These are phyloP conservation scores for button mushroom (Agaricus bisporus) DNA, from an alignment of 768 basidiomycete species.

Conservation along the genomic window DNA sequence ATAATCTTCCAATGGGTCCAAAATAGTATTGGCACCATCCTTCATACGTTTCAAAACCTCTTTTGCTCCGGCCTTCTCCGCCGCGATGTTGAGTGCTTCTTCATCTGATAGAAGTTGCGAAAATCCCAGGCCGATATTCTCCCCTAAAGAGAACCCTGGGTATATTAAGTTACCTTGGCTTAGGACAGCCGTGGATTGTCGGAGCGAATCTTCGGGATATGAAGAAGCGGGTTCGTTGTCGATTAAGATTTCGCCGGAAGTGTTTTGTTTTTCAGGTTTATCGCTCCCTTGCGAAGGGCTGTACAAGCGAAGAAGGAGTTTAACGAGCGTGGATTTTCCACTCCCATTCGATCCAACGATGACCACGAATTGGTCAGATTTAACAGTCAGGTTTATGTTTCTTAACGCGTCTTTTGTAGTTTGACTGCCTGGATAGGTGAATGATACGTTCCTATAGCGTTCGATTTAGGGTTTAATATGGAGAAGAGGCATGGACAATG, in stretches of 20 bases:
- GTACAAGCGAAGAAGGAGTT: constrained; percentile 43
- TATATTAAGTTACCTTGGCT: constrained; percentile 45
- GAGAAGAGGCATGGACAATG: background rate
- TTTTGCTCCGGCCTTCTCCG: constrained; percentile 32
- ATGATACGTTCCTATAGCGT: constrained; percentile 38
- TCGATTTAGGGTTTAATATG: background rate
- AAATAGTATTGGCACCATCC: constrained; percentile 31
- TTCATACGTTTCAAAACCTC: constrained; percentile 32
- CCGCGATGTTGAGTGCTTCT: constrained; percentile 24
- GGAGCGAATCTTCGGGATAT: constrained; percentile 35
- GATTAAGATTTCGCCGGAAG: constrained; percentile 35
- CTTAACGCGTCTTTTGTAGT: constrained; percentile 27
- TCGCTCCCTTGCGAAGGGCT: constrained; percentile 21
- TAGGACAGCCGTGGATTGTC: constrained; percentile 38
- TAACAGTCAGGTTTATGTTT: constrained; percentile 36
- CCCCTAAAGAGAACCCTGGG: constrained; percentile 34
- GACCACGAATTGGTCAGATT: constrained; percentile 43
- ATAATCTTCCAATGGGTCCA: constrained; percentile 25
- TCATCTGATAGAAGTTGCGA: constrained; percentile 14
- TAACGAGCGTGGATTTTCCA: constrained; percentile 49
- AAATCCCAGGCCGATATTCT: constrained; percentile 33
- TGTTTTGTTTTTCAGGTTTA: background rate
- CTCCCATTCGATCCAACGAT: constrained; percentile 55
- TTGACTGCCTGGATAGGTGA: constrained; percentile 44
- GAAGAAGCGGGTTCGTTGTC: constrained; percentile 32